Base-by-base conservation (phyloP, 2,329 filamentous ascomycete species). In the Verticillium tricorpus region DNA sequence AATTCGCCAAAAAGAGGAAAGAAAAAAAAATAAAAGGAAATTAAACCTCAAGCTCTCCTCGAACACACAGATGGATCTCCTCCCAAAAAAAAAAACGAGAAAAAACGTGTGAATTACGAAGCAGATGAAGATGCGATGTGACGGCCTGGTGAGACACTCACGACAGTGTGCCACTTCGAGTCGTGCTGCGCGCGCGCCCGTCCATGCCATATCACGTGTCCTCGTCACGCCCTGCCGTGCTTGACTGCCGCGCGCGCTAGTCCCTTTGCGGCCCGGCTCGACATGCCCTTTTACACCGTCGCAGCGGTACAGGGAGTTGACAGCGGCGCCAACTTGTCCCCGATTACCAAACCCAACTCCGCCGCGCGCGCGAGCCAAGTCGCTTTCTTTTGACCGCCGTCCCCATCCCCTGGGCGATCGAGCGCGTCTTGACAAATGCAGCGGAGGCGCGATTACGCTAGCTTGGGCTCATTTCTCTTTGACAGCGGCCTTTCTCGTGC, bases 191-290 rank as follows among this genome's bases (percentile, higher is more conserved):
- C 37, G 37, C 11, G 45, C n/a, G 9, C 11, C 1, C 7, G 19
- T 3, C 45, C n/a, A 3, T 19, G 1, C 45, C 8, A 15, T 35
- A 11, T 22, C 56, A 57, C 56, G 56, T 57, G 56, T 35, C 31
- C 37, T 50, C 57, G 57, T 58, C 57, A 32, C 57, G 57, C 57
- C 57, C 37, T 58, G 57, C 57, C 57, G 6, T 19, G 22, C 14
- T 2, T 1, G 7, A 32, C 19, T 50, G 11, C 25, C 34, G 57
- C 57, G 39, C 39, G 12, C 34, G 35, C 56, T 39, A 32, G n/a
- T 2, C 57, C 57, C 22, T 3, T 31, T 58, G 17, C 25, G 39
- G 25, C 57, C 40, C 56, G 57, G 25, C 22, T 50, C 57, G 57
- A 58, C 39, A 14, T 58, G 37, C 57, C 57, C 6, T 58, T 28